A percentile compares a stretch with the other conserved stretches of the same genome.
phyloP scores from a whole-genome alignment of 345 rosid genomes.

The Linum trigynum region DNA sequence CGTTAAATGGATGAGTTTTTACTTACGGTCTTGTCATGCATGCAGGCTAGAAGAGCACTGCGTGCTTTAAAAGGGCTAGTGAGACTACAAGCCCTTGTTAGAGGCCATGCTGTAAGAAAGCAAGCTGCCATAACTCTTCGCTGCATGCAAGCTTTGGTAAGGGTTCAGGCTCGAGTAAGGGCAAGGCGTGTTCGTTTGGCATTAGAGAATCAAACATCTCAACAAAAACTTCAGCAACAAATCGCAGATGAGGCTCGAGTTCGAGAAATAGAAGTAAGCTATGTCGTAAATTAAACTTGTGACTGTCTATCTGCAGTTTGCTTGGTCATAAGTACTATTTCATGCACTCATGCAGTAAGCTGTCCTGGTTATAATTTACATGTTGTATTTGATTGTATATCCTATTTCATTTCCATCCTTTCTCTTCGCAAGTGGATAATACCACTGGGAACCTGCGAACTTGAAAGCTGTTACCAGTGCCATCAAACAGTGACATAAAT shows the following conservation, averaged over 20 bases:
- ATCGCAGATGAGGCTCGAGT: constrained; percentile 66
- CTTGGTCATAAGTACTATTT: neutral
- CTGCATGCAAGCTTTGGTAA: constrained; percentile 99
- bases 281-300: neutral
- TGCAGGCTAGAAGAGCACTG: constrained; percentile 93
- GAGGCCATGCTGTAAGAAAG: constrained; percentile 98
- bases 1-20: neutral
- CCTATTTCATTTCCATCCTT: neutral
- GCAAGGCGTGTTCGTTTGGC: constrained; percentile 96
- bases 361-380: neutral
- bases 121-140: constrained; percentile 99
- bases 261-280: constrained; percentile 80
- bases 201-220: constrained; percentile 74
- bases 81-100: constrained; percentile 92
- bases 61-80: constrained; percentile 97
- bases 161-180: constrained; percentile 98
- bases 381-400: neutral
- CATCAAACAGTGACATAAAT: too few species aligned
- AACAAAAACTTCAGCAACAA: constrained; percentile 71
- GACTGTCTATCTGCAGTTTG: neutral
- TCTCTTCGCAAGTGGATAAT: neutral
- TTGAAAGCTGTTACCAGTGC: too few species aligned
- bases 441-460: too few species aligned
- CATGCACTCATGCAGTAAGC: neutral
- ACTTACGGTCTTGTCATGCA: constrained; percentile 9